Evolutionary conservation across 2,329 filamentous ascomycete species (phyloP).

Genomic region (Pseudocercospora cruenta): DNA sequence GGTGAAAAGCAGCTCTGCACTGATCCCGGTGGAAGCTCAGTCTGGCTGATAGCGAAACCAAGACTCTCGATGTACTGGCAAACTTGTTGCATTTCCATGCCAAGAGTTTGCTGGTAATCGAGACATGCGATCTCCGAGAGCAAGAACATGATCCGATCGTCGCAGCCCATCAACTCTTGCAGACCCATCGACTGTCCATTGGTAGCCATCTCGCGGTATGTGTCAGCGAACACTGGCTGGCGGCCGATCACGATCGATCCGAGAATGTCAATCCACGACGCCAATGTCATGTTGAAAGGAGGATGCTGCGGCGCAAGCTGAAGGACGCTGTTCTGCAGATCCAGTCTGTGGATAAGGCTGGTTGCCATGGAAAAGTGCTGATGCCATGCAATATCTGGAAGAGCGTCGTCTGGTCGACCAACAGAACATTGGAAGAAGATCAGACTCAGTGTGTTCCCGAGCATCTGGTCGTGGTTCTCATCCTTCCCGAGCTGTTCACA

Average conservation of each 20-base stretch:
- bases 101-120: constrained; percentile 80
- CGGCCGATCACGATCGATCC: constrained; percentile 89
- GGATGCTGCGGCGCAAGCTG: constrained; percentile 60
- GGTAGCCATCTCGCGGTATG: constrained; percentile 93
- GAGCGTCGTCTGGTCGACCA: constrained; percentile 78
- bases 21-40: constrained; percentile 59
- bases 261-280: constrained; percentile 95
- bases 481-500: constrained; percentile 81
- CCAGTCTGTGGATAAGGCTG: constrained; percentile 81
- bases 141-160: constrained; percentile 95
- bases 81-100: constrained; percentile 81
- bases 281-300: constrained; percentile 93
- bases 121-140: constrained; percentile 97
- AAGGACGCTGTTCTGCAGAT: constrained; percentile 69
- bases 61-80: constrained; percentile 90
- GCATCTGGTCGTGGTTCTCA: constrained; percentile 80
- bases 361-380: constrained; percentile 93
- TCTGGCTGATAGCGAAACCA: constrained; percentile 81
- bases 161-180: constrained; percentile 93
- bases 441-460: constrained; percentile 90
- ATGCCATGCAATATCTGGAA: constrained; percentile 94
- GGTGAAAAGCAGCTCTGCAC: constrained; percentile 57
- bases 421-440: constrained; percentile 96
- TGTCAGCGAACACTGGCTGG: constrained; percentile 86
- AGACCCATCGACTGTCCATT: constrained; percentile 69